Percentiles rank a stretch among this genome's conserved stretches.
These are phyloP conservation scores for Tarenaya hassleriana DNA, from an alignment of 345 rosid species.

Conservation along the genomic window DNA sequence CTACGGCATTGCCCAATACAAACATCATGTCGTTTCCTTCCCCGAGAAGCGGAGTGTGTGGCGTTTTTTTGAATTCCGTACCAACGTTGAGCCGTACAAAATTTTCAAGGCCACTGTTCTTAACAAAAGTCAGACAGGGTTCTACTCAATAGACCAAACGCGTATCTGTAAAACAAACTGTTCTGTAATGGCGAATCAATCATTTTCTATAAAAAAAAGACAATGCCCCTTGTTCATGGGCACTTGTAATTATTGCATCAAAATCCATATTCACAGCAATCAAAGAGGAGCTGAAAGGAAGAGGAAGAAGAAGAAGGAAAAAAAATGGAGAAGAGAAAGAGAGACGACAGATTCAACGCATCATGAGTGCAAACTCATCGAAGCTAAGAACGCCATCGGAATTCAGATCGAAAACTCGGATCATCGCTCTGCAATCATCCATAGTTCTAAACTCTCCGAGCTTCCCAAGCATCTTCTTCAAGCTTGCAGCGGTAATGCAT, in stretches of 20 bases:
- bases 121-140: too few species aligned
- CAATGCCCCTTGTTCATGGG: too few species aligned
- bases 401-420: conserved; percentile 52
- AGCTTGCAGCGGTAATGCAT: conserved; percentile 48
- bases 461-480: conserved; percentile 48
- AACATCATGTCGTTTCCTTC: too few species aligned
- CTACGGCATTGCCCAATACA: too few species aligned
- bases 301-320: not conserved
- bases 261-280: conserved; percentile 10
- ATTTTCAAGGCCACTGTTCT: too few species aligned
- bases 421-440: conserved; percentile 54
- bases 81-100: too few species aligned
- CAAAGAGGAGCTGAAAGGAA: not conserved
- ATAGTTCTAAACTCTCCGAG: conserved; percentile 44
- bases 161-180: too few species aligned
- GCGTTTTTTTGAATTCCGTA: too few species aligned
- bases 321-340: not conserved
- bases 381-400: conserved; percentile 67
- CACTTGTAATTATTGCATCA: conserved; percentile 7
- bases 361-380: conserved; percentile 63
- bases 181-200: too few species aligned
- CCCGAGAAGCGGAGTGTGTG: too few species aligned
- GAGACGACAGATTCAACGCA: conserved; percentile 26
- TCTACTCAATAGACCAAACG: too few species aligned
- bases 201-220: too few species aligned